Evolutionary conservation across 495 filamentous ascomycete species (phyloP), one percentile per base, ranked within the genome.

Genomic region (Xylaria sp.): DNA sequence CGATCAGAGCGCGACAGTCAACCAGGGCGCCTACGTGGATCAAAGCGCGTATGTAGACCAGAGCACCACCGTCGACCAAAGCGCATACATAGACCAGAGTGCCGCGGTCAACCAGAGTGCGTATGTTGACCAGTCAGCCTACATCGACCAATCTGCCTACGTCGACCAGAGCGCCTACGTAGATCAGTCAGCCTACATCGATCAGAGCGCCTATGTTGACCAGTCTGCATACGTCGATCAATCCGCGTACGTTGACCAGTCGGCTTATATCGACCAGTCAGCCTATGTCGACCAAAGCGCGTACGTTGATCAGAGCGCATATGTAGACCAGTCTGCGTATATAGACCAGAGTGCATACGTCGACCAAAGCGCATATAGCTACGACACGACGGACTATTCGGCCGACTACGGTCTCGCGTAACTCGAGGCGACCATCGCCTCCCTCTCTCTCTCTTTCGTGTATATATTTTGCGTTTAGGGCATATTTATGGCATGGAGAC

Each of bases 371-470:
- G 63, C 65, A 26, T 58, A 57, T 40, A 37, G 33, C 31, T 58
- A 59, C 53, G 68, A 70, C 46, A 53, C 68, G 35, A 64, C 58
- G 21, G 68, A 70, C 35, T 70, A 62, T 5, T 70, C 58, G 17
- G 68, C 68, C 1, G 68, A 70, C 44, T 70, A 61, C 57, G 57
- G 8, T 1, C 52, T 68, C 12, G 64, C 64, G 41, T 68, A 24
- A 57, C 41, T 55, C 8, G 5, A 5, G 40, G 11, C 0, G 43
- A 50, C 37, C 14, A 44, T 31, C 41, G 1, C 33, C 17, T 61
- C 58, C 1, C 9, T 3, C 19, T 15, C 5, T 5, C 26, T 21
- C 5, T 63, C 14, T 29, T n/a, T 31, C 24, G 11, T 29, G 14
- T 55, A 29, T 17, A 55, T 55, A n/a, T 55, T 55, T 14, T 55